Base-by-base conservation (phyloP, 2,329 filamentous ascomycete species). In the Trichoderma simmonsii region DNA sequence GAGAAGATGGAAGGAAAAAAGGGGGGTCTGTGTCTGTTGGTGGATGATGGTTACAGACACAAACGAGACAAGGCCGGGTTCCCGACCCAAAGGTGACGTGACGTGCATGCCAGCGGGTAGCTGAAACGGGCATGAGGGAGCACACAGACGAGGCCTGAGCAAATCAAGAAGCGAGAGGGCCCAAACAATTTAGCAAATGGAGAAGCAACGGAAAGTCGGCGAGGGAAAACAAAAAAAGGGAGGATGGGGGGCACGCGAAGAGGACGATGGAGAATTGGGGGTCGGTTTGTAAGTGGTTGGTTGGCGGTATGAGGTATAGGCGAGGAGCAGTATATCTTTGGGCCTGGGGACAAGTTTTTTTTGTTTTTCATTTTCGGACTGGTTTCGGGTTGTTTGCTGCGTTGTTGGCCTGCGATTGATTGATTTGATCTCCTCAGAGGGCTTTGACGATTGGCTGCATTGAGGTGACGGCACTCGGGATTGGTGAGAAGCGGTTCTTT, bases 81-180 rank as follows among this genome's bases (percentile, higher is more conserved):
- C 14, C 21, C 61, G 61, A 64, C 61, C 39, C 64, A 36, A 34
- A 48, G 65, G 65, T 69, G 66, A 69, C 66, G 66, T 69, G 64
- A 69, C 66, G 66, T 69, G 66, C 66, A 69, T 69, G 66, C 66
- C 66, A 69, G 56, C 56, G 56, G 56, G 56, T 59, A 61, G 66
- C 66, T 69, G 56, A 69, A 69, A 69, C 56, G 63, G 66, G 56
- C 56, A 51, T 51, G 66, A 60, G 56, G n/a, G 54, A 48, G 43
- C 18, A 15, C 36, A 39, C 36, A 18, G 36, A 18, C 43, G 11
- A 15, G 39, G 6, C 15, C n/a, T 14, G 34, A 43, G 34, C 36
- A 32, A 30, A 51, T 14, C 14, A 30, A 59, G 43, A 34, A 32
- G 48, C 36, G 64, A 67, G 64, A 59, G 12, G 7, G 30, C 18